Conservation (phyloP, 148 eudicot species). For the Cornus florida region DNA sequence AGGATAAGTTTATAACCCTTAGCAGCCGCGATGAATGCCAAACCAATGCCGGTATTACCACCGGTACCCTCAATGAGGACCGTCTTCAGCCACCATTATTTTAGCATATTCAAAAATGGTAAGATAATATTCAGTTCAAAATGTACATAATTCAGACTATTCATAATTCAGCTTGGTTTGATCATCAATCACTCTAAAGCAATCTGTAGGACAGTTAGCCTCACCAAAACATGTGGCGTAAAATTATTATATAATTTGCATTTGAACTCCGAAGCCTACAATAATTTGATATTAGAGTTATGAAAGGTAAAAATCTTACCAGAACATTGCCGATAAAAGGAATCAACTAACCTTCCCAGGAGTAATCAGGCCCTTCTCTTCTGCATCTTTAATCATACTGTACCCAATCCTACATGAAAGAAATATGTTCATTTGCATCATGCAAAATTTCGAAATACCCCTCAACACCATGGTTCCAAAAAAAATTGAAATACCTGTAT, state of each 20-base stretch:
- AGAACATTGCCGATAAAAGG: background rate
- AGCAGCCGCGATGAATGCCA: conserved; percentile 70
- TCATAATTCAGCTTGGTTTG: background rate
- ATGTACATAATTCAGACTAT: background rate
- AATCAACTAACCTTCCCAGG: conserved; percentile 51
- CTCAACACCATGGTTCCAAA: no score
- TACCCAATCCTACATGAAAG: conserved; percentile 44
- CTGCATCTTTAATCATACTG: conserved; percentile 68
- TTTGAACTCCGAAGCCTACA: background rate
- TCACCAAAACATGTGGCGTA: background rate
- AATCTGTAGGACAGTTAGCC: background rate
- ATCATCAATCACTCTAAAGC: background rate
- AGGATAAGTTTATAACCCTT: conserved; percentile 63
- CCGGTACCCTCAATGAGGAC: conserved; percentile 61
- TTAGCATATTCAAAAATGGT: background rate
- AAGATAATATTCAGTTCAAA: background rate
- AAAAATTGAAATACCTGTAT: background rate
- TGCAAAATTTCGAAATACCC: background rate
- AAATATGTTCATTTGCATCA: background rate
- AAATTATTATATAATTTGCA: background rate
- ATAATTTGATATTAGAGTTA: background rate
- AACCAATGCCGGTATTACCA: conserved; percentile 76
- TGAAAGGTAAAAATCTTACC: background rate
- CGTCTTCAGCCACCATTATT: conserved; percentile 35
- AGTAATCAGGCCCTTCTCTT: conserved; percentile 58